Conservation (phyloP, 129 eudicot species). For the Flaveria linearis region DNA sequence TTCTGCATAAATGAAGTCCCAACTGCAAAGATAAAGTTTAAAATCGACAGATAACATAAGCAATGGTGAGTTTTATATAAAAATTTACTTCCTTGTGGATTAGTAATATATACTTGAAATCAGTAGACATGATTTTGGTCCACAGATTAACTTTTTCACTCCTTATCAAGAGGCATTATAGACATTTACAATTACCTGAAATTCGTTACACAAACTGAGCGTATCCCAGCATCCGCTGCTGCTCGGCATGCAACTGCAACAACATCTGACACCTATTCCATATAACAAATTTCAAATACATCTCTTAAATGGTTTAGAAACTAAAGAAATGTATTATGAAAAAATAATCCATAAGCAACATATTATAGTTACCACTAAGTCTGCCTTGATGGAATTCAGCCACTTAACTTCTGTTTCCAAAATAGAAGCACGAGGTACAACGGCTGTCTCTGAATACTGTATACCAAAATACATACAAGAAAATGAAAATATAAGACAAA, state of each 20-base stretch:
- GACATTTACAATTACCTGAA: conserved; percentile 59
- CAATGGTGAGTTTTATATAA: neutral
- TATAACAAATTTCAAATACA: neutral
- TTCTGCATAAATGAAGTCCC: conserved; percentile 99
- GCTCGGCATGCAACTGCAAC: conserved; percentile 99
- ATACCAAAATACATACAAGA: conserved; percentile 21
- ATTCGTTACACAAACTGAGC: conserved; percentile 92
- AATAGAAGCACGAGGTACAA: conserved; percentile 86
- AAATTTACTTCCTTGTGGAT: neutral
- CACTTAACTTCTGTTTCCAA: conserved; percentile 86
- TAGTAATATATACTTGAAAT: neutral
- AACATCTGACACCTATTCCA: conserved; percentile 86
- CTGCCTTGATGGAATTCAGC: conserved; percentile 96
- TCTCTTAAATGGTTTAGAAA: conserved; percentile 9
- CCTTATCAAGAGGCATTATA: neutral
- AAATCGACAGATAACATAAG: neutral
- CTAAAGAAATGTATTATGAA: neutral
- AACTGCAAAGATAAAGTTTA: conserved; percentile 47
- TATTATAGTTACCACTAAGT: conserved; percentile 68
- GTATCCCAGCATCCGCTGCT: conserved; percentile 99
- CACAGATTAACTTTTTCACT: neutral
- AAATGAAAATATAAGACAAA: neutral
- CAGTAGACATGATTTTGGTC: neutral
- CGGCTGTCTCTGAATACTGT: conserved; percentile 92
- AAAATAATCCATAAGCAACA: conserved; percentile 13